These are phyloP conservation scores for Nakazawaea siamensis DNA, from an alignment of 805 yeast species.

Conservation along the genomic window DNA sequence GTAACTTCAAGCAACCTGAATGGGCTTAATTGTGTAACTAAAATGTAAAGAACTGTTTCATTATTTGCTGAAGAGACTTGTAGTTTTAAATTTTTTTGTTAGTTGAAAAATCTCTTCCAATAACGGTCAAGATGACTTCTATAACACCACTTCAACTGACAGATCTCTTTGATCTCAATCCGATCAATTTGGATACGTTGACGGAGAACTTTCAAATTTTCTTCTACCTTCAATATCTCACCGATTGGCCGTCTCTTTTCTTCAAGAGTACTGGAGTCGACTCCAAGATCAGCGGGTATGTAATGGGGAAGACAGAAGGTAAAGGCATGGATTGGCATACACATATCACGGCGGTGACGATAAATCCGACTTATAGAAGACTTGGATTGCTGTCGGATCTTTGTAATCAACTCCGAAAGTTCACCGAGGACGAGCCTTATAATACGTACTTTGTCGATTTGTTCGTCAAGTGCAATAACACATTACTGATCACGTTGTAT, in stretches of 20 bases:
- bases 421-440: slow-evolving; percentile 69
- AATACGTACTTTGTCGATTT: slow-evolving; percentile 81
- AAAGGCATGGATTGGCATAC: slow-evolving; percentile 83
- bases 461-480: slow-evolving; percentile 83
- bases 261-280: slow-evolving; percentile 47
- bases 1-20: slow-evolving; percentile 12
- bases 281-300: slow-evolving; percentile 46
- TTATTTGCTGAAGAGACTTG: neutral
- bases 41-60: too few relatives aligned
- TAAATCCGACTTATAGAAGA: slow-evolving; percentile 74
- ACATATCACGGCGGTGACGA: slow-evolving; percentile 93
- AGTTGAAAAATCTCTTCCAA: neutral
- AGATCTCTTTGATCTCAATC: slow-evolving; percentile 65
- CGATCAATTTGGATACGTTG: slow-evolving; percentile 77
- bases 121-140: slow-evolving; percentile 58
- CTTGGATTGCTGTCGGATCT: slow-evolving; percentile 78
- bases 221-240: slow-evolving; percentile 77
- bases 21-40: slow-evolving; percentile 13
- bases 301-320: slow-evolving; percentile 98
- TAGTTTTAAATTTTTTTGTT: neutral
- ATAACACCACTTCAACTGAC: slow-evolving; percentile 81
- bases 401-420: slow-evolving; percentile 63
- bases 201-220: slow-evolving; percentile 87
- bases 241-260: slow-evolving; percentile 82
- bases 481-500: slow-evolving; percentile 71